Percentiles rank a stretch among this genome's conserved stretches.
Conservation (phyloP, 371 early-diverging fungal species). For the Dichotomocladium elegans region DNA sequence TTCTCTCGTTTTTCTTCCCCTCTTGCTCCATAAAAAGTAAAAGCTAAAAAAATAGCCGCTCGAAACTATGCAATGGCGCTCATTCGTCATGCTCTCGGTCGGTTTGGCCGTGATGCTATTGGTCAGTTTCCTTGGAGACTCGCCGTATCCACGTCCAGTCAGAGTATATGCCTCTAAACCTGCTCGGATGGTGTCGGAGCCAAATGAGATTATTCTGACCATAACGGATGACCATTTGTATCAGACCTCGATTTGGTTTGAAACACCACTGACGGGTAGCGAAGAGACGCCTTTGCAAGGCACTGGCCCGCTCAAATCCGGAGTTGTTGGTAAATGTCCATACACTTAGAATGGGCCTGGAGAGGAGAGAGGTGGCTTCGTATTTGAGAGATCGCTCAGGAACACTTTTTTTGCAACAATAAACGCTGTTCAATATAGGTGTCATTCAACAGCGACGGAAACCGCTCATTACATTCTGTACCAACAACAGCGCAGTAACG, state of each 20-base stretch:
- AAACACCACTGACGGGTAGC: not conserved
- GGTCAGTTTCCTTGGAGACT: conserved; percentile 31
- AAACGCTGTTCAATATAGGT: not conserved
- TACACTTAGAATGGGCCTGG: too few relatives aligned
- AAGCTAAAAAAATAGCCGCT: too few relatives aligned
- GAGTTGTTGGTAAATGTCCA: conserved; percentile 8
- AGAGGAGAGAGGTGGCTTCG: too few relatives aligned
- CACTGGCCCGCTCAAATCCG: conserved; percentile 16
- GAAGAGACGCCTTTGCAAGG: conserved; percentile 3
- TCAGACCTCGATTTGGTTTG: conserved; percentile 25
- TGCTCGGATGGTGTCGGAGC: conserved; percentile 7
- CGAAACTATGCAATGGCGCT: conserved; percentile 50
- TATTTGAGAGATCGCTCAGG: too few relatives aligned
- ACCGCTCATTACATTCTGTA: conserved; percentile 6
- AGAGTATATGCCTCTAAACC: conserved; percentile 14
- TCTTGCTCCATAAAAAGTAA: too few relatives aligned
- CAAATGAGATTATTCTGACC: conserved; percentile 17
- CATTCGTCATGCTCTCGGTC: conserved; percentile 25
- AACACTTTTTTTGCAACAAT: not conserved
- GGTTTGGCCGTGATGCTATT: conserved; percentile 33
- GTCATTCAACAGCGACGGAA: conserved; percentile 5
- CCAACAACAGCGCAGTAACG: not conserved
- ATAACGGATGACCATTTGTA: conserved; percentile 25
- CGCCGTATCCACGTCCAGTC: conserved; percentile 37
- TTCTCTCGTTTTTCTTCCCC: too few relatives aligned